These are phyloP conservation scores for Brassica rapa DNA, from an alignment of 345 rosid species.

Conservation along the genomic window DNA sequence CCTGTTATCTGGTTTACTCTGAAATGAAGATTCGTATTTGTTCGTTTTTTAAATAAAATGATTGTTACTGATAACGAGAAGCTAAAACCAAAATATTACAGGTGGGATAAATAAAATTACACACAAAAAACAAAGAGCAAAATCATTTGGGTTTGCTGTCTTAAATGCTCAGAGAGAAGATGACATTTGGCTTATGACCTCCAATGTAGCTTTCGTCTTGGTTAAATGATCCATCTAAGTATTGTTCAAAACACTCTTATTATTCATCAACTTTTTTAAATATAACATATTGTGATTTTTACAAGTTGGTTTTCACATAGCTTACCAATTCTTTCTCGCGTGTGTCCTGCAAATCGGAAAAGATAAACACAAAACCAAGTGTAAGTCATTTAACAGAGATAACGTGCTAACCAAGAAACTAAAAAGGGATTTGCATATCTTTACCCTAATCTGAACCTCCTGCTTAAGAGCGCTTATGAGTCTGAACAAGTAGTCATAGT, in stretches of 20 bases:
- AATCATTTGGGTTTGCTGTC: constrained; percentile 5
- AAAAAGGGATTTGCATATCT: neutral
- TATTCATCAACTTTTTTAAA: neutral
- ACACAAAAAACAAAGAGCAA: neutral
- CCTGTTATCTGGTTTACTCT: neutral
- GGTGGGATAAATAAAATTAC: constrained; percentile 1
- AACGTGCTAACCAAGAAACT: neutral
- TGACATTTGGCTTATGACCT: constrained; percentile 45
- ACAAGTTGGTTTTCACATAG: neutral
- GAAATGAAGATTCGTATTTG: neutral
- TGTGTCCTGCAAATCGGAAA: constrained; percentile 31
- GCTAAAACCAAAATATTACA: constrained; percentile 12
- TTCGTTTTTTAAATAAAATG: neutral
- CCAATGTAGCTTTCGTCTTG: constrained; percentile 44
- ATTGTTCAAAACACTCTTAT: neutral
- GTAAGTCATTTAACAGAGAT: constrained; percentile 15
- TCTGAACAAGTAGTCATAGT: constrained; percentile 43
- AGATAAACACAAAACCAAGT: neutral
- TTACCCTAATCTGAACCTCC: constrained; percentile 45
- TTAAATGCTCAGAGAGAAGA: constrained; percentile 32
- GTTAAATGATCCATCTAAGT: constrained; percentile 44
- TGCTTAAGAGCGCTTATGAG: constrained; percentile 40
- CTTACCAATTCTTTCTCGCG: constrained; percentile 46
- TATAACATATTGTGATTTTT: neutral
- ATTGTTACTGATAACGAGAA: neutral